Evolutionary conservation across 2,329 filamentous ascomycete species (phyloP).

Genomic region (Penicillium aurantiogriseum): DNA sequence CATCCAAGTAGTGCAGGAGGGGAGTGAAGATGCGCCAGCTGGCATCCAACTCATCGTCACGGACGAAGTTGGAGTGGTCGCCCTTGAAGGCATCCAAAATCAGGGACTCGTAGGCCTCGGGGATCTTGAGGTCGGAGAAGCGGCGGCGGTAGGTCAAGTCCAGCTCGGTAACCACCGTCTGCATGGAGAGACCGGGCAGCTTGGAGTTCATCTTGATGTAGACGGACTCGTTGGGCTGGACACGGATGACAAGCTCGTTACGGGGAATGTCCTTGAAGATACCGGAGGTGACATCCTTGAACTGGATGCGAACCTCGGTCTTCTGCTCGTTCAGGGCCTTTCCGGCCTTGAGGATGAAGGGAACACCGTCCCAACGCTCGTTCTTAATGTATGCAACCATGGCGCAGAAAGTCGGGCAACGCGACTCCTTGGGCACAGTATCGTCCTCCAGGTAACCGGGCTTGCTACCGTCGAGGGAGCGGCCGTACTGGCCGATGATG

Average conservation of each 20-base stretch:
- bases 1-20: slow-evolving; percentile 94
- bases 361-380: slow-evolving; percentile 97
- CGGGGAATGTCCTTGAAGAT: slow-evolving; percentile 99
- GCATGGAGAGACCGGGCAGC: slow-evolving; percentile 96
- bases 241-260: slow-evolving; percentile 98
- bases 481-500: slow-evolving; percentile 98
- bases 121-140: slow-evolving; percentile 99
- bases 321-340: slow-evolving; percentile 99
- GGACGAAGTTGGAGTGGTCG: slow-evolving; percentile 98
- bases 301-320: slow-evolving; percentile 98
- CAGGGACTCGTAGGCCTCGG: slow-evolving; percentile 96
- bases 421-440: slow-evolving; percentile 93
- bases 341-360: slow-evolving; percentile 98
- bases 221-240: slow-evolving; percentile 98
- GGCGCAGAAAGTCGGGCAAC: slow-evolving; percentile 97
- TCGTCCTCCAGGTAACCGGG: slow-evolving; percentile 98
- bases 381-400: slow-evolving; percentile 99
- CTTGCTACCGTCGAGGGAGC: slow-evolving; percentile 92
- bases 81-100: slow-evolving; percentile 98
- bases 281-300: slow-evolving; percentile 98
- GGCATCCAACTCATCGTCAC: slow-evolving; percentile 93
- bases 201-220: slow-evolving; percentile 99
- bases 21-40: slow-evolving; percentile 99
- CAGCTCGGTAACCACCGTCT: slow-evolving; percentile 97
- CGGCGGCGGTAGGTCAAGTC: slow-evolving; percentile 96